These are phyloP conservation scores for Rutidosis leptorrhynchoides DNA, from an alignment of 129 eudicot species.

Conservation along the genomic window DNA sequence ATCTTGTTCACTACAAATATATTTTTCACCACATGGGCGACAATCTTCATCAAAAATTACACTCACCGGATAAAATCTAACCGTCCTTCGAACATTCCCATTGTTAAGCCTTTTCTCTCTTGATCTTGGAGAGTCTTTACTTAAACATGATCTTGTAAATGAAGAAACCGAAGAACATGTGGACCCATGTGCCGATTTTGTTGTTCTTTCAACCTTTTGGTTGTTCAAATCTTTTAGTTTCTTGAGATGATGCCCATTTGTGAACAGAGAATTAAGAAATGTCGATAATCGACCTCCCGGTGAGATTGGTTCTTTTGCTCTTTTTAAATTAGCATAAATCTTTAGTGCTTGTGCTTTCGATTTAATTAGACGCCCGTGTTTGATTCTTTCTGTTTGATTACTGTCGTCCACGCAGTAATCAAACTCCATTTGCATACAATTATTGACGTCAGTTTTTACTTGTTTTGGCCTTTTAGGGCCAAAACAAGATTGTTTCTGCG, in stretches of 20 bases:
- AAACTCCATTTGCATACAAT: conserved; percentile 23
- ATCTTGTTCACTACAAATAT: conserved; percentile 23
- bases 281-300: conserved; percentile 65
- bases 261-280: conserved; percentile 54
- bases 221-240: conserved; percentile 33
- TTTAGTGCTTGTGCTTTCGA: conserved; percentile 49
- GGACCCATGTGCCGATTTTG: conserved; percentile 32
- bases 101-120: conserved; percentile 42
- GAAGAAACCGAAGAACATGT: conserved; percentile 73
- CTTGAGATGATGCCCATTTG: conserved; percentile 37
- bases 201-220: conserved; percentile 24
- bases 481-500: conserved; percentile 40
- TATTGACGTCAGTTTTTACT: conserved; percentile 23
- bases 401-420: conserved; percentile 23
- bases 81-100: conserved; percentile 51
- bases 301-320: conserved; percentile 70
- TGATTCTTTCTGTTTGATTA: conserved; percentile 9
- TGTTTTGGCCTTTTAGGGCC: conserved; percentile 43
- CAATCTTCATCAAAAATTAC: conserved; percentile 62
- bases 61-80: conserved; percentile 61
- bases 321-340: conserved; percentile 57
- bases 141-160: conserved; percentile 67
- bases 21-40: conserved; percentile 55
- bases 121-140: conserved; percentile 52
- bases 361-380: conserved; percentile 30